These are phyloP conservation scores for Starmerella stigmatis DNA, from an alignment of 805 yeast genomes.

Conservation along the genomic window DNA sequence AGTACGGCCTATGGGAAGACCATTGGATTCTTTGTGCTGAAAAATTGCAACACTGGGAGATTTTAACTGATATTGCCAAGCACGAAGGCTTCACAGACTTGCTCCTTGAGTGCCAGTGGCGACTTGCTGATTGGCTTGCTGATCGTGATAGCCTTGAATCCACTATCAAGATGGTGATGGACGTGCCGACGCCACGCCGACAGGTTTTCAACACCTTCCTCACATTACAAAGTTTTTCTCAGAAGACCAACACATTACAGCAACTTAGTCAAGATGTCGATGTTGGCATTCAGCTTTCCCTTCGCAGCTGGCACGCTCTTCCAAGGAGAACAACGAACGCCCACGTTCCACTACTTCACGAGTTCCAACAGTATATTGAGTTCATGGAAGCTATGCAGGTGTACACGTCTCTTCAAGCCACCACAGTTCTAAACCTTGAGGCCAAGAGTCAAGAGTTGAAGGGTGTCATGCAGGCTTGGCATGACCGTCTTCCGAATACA, in stretches of 20 bases:
- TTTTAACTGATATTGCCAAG: conserved; percentile 87
- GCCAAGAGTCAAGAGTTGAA: conserved; percentile 88
- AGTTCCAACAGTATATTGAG: conserved; percentile 95
- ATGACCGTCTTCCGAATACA: conserved; percentile 87
- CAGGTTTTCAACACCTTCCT: conserved; percentile 92
- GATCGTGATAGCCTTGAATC: conserved; percentile 92
- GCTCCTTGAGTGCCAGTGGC: conserved; percentile 97
- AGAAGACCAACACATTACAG: conserved; percentile 73
- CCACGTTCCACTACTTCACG: conserved; percentile 80
- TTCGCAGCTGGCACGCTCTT: conserved; percentile 85
- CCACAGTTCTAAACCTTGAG: conserved; percentile 86
- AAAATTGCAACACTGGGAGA: conserved; percentile 96
- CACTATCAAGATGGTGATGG: conserved; percentile 92
- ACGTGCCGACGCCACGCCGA: conserved; percentile 94
- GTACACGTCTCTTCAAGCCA: conserved; percentile 73
- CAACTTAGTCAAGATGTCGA: conserved; percentile 82
- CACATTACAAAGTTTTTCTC: conserved; percentile 86
- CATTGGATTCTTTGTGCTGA: conserved; percentile 98
- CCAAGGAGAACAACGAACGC: conserved; percentile 61
- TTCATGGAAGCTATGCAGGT: conserved; percentile 95
- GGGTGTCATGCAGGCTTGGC: conserved; percentile 92
- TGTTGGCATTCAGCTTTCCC: conserved; percentile 88
- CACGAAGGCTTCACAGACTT: conserved; percentile 97
- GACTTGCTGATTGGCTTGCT: conserved; percentile 96
- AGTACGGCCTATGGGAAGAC: conserved; percentile 95